A percentile compares a stretch with the other conserved stretches of the same genome.
Conservation (phyloP, 177 flowering plant species). For the Vitis hybrid region DNA sequence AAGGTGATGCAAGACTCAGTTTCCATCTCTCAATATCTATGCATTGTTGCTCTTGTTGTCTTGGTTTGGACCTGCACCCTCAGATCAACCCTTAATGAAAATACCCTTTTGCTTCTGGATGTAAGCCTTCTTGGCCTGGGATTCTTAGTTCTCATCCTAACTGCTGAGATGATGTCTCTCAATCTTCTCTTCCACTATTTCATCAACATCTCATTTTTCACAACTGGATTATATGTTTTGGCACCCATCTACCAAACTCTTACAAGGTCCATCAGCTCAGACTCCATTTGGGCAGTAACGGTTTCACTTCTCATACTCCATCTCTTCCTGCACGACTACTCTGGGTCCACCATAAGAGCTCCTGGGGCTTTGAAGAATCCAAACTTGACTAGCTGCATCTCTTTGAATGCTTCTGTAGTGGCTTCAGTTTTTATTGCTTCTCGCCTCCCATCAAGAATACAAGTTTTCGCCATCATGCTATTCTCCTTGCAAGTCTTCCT, state of each 20-base stretch:
- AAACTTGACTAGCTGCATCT: constrained; percentile 70
- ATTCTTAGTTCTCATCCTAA: constrained; percentile 64
- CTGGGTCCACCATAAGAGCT: constrained; percentile 73
- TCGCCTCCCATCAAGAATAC: constrained; percentile 82
- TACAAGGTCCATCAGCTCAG: constrained; percentile 88
- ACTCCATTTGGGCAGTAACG: constrained; percentile 83
- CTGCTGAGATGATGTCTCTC: constrained; percentile 61
- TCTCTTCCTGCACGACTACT: constrained; percentile 86
- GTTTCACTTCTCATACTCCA: constrained; percentile 71
- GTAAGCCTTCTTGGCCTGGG: constrained; percentile 64
- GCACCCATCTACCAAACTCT: constrained; percentile 88
- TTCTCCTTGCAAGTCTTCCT: constrained; percentile 92
- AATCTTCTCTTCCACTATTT: constrained; percentile 53
- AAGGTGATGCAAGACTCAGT: constrained; percentile 85
- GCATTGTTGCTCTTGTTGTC: constrained; percentile 81
- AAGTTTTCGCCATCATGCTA: constrained; percentile 76
- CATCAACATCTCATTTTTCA: constrained; percentile 68
- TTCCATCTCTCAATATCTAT: constrained; percentile 82
- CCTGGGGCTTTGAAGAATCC: constrained; percentile 75
- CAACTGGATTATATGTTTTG: constrained; percentile 65
- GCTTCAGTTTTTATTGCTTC: constrained; percentile 92
- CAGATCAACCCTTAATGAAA: constrained; percentile 50
- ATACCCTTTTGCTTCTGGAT: constrained; percentile 61
- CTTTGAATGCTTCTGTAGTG: constrained; percentile 87
- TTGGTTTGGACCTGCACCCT: constrained; percentile 85